These are phyloP conservation scores for Leucogyrophana mollusca DNA, from an alignment of 768 basidiomycete genomes.

Conservation along the genomic window DNA sequence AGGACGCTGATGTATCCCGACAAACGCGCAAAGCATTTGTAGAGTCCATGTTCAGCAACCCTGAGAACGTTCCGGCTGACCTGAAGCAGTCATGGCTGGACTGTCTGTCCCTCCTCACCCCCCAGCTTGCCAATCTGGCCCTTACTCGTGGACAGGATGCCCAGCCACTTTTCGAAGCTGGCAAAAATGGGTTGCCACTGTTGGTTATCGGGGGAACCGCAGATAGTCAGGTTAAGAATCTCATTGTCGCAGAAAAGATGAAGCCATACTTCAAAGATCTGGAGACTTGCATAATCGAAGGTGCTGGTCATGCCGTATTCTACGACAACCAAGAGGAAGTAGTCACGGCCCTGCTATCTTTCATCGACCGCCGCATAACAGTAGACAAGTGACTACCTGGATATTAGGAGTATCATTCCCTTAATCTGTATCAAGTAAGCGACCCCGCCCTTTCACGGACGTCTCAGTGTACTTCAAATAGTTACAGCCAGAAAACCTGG, in stretches of 20 bases:
- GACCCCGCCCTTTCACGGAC: too few relatives aligned
- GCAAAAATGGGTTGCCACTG: conserved; percentile 25
- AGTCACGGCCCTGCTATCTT: conserved; percentile 6
- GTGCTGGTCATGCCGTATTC: conserved; percentile 32
- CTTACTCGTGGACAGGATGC: conserved; percentile 26
- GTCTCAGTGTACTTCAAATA: too few relatives aligned
- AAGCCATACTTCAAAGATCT: conserved; percentile 32
- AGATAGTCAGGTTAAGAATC: conserved; percentile 26
- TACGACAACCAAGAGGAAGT: conserved; percentile 30
- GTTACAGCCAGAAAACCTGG: too few relatives aligned
- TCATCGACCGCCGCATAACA: too few relatives aligned
- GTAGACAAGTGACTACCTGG: too few relatives aligned
- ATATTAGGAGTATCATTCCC: too few relatives aligned
- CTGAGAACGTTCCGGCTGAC: conserved; percentile 21
- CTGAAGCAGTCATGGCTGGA: conserved; percentile 23
- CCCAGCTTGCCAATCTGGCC: conserved; percentile 18
- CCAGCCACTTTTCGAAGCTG: conserved; percentile 24
- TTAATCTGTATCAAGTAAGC: too few relatives aligned
- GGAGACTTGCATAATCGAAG: conserved; percentile 26
- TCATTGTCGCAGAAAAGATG: conserved; percentile 25
- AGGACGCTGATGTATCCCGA: conserved; percentile 2
- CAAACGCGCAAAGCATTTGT: conserved; percentile 15
- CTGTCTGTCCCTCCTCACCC: conserved; percentile 12
- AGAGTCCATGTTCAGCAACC: conserved; percentile 24
- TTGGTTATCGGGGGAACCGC: conserved; percentile 21